These are phyloP conservation scores for Pleurotus platypus DNA, from an alignment of 768 basidiomycete genomes.

Conservation along the genomic window DNA sequence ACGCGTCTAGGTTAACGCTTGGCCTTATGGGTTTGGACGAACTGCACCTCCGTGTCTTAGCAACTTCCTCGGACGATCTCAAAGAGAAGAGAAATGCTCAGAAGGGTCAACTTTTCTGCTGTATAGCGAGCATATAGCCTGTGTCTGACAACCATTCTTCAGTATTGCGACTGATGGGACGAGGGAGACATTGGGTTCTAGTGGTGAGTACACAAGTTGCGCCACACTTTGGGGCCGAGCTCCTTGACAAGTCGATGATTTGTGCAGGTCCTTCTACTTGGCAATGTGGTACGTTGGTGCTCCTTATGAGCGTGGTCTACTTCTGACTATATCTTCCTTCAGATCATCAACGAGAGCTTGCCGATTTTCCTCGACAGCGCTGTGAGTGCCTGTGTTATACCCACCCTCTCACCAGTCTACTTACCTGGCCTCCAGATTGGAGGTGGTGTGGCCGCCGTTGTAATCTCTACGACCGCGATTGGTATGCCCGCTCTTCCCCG, in stretches of 20 bases:
- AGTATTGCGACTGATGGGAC: conserved; percentile 55
- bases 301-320: no score
- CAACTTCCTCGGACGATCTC: conserved; percentile 74
- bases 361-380: conserved; percentile 81
- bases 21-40: conserved; percentile 94
- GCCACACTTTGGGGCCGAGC: not conserved
- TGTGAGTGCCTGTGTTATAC: conserved; percentile 29
- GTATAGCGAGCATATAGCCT: not conserved
- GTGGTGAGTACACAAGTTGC: conserved; percentile 50
- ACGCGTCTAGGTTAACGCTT: conserved; percentile 64
- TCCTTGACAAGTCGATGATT: not conserved
- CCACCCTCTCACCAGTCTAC: not conserved
- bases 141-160: not conserved
- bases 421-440: conserved; percentile 30
- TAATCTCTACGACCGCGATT: conserved; percentile 74
- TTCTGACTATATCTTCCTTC: conserved; percentile 9
- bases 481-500: conserved; percentile 31
- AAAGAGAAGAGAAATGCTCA: conserved; percentile 67
- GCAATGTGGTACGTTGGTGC: conserved; percentile 69
- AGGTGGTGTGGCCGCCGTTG: conserved; percentile 73
- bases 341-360: conserved; percentile 82
- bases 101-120: conserved; percentile 41
- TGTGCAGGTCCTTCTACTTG: conserved; percentile 72
- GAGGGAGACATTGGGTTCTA: conserved; percentile 89
- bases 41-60: conserved; percentile 82